Evolutionary conservation across 495 filamentous ascomycete genomes (phyloP), one percentile per base, ranked within the genome.

Genomic region (Margaritispora aquatica): DNA sequence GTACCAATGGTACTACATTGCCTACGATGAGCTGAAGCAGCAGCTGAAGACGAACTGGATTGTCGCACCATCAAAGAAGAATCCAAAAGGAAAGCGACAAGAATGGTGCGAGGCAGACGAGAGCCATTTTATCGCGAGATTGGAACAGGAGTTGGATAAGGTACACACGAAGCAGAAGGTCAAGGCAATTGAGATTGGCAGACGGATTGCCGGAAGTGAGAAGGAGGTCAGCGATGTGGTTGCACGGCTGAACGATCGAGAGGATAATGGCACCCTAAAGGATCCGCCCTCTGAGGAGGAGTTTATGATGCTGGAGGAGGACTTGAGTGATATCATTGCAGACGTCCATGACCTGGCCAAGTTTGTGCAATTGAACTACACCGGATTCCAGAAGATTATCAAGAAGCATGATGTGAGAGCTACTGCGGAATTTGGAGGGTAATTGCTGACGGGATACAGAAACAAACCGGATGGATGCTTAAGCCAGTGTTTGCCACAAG

Each of bases 341-440:
- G 94, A 99, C 70, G 95, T 99, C 11, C 94, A 99, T 69, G 94
- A 99, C 71, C 76, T 99, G 66, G 95, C 95, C 66, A 97, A 97
- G 74, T 99, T 97, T 66, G 95, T 94, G 4, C 92, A 97, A 74
- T 74, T 99, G 69, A 99, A 99, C 72, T 99, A 99, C 68, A 97
- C 93, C 0, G 94, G 95, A 0, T 99, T 99, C 68, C 95, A 97
- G 78, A 99, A 99, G 78, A 99, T 99, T 66, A 96, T 99, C 70
- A 99, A 99, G 78, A 99, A 99, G 77, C 94, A 99, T 72, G 94
- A 99, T 79, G 90, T 94, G 74, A 55, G 88, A 81, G 41, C 5
- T 21, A 57, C 21, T 47, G 17, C 22, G 56, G 5, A 34, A 31
- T 46, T 15, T 15, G 17, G 24, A 23, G 58, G 26, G 26, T n/a